Conservation (phyloP, 371 early-diverging fungal genomes). For the Mortierella sp. region DNA sequence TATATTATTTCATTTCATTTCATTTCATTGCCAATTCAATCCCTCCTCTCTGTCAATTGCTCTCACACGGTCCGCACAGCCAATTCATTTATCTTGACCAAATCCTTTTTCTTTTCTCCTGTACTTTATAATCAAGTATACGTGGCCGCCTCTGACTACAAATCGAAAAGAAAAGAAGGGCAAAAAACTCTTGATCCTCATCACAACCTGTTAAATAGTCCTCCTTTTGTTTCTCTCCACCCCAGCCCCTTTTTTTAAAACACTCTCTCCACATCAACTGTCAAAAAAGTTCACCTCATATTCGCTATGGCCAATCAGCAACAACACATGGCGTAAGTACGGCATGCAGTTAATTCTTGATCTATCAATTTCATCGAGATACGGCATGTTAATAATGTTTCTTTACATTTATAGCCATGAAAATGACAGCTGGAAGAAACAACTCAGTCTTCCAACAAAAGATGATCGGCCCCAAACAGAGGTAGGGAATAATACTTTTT, state of each 20-base stretch:
- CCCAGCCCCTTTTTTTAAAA: background rate
- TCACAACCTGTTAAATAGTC: background rate
- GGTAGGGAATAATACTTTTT: constrained; percentile 42
- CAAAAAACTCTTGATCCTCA: background rate
- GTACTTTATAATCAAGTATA: background rate
- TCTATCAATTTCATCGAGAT: background rate
- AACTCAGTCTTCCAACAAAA: constrained; percentile 79
- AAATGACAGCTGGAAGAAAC: constrained; percentile 82
- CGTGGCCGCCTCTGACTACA: background rate
- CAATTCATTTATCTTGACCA: constrained; percentile 4
- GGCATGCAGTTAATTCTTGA: background rate
- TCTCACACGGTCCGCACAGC: constrained; percentile 12
- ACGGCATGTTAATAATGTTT: background rate
- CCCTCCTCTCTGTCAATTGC: constrained; percentile 9
- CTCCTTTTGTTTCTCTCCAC: background rate
- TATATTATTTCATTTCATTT: background rate
- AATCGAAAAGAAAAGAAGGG: too few relatives aligned
- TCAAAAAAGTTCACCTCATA: background rate
- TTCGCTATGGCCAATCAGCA: constrained; percentile 27
- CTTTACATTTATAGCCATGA: constrained; percentile 60
- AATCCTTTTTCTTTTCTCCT: background rate
- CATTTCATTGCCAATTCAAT: background rate
- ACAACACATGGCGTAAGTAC: constrained; percentile 44
- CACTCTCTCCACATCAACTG: background rate
- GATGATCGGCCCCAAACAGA: constrained; percentile 93